Evolutionary conservation across 768 basidiomycete species (phyloP).

Genomic region (Dioszegia crocea): DNA sequence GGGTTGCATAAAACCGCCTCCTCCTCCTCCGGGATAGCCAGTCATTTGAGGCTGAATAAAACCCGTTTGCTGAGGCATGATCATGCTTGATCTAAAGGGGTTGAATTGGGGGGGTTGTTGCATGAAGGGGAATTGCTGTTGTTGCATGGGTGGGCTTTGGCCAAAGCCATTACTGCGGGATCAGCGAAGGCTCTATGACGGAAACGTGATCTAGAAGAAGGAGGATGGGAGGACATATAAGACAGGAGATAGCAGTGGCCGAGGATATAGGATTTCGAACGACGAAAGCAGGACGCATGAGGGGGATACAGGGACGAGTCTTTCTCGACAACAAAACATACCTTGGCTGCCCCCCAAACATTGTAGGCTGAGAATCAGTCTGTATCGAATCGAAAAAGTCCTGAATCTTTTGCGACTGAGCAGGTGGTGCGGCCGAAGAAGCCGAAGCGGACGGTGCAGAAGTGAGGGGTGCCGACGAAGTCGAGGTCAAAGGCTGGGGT

Average conservation of each 20-base stretch:
- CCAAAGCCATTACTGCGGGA: slow-evolving; percentile 10
- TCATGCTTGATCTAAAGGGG: slow-evolving; percentile 67
- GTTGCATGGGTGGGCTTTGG: slow-evolving; percentile 6
- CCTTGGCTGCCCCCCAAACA: slow-evolving; percentile 38
- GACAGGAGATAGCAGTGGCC: no score
- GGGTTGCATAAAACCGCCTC: slow-evolving; percentile 47
- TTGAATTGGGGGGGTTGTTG: slow-evolving; percentile 62
- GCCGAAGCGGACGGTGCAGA: slow-evolving; percentile 21
- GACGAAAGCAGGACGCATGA: no score
- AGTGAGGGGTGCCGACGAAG: no score
- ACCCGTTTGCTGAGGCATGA: slow-evolving; percentile 49
- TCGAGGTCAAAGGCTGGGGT: slow-evolving; percentile 14
- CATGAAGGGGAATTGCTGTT: slow-evolving; percentile 46
- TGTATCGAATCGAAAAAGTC: slow-evolving; percentile 93
- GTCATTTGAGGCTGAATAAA: slow-evolving; percentile 50
- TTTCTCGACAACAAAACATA: slow-evolving; percentile 8
- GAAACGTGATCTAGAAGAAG: background rate
- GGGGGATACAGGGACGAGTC: no score
- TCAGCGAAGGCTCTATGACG: slow-evolving; percentile 24
- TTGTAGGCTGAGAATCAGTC: slow-evolving; percentile 58
- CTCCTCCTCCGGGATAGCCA: slow-evolving; percentile 32
- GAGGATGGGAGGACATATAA: background rate
- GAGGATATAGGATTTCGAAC: no score
- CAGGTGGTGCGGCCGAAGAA: slow-evolving; percentile 37
- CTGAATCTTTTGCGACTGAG: slow-evolving; percentile 55